Conservation (phyloP, 2,329 filamentous ascomycete genomes). For the Lithohypha guttulata region DNA sequence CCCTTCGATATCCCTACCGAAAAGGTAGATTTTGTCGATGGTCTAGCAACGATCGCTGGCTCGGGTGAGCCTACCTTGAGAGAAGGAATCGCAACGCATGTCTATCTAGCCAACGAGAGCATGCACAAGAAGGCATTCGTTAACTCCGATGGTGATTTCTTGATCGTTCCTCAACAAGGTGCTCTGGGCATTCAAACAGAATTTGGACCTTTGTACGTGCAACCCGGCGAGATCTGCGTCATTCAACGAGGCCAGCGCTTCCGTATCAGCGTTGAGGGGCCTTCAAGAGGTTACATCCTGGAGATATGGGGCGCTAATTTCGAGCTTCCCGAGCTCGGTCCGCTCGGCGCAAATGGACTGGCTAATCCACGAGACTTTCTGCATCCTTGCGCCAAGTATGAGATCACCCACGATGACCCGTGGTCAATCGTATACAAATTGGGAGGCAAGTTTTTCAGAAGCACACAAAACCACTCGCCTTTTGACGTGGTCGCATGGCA, state of each 20-base stretch:
- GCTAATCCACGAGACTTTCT: conserved; percentile 58
- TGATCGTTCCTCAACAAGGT: conserved; percentile 56
- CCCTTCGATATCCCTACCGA: conserved; percentile 28
- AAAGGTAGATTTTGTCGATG: conserved; percentile 46
- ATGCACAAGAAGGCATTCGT: conserved; percentile 47
- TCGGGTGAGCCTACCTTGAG: conserved; percentile 49
- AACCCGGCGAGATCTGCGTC: conserved; percentile 57
- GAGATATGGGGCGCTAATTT: conserved; percentile 58
- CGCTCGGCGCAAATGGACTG: conserved; percentile 54
- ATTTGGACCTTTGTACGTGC: conserved; percentile 52
- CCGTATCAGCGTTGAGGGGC: conserved; percentile 48
- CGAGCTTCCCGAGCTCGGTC: conserved; percentile 55
- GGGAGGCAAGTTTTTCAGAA: conserved; percentile 49
- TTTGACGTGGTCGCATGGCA: conserved; percentile 66
- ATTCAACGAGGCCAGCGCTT: conserved; percentile 58
- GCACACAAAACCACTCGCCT: conserved; percentile 53
- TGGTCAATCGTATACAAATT: conserved; percentile 51
- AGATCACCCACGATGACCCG: conserved; percentile 34
- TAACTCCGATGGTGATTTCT: conserved; percentile 54
- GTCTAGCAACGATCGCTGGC: conserved; percentile 44
- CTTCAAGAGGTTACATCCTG: conserved; percentile 54
- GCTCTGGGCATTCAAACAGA: conserved; percentile 58
- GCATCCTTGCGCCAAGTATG: conserved; percentile 47
- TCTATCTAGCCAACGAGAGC: conserved; percentile 45
- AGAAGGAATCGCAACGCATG: conserved; percentile 44